phyloP scores from a whole-genome alignment of 306 rosid species.

The Trifolium pratense region DNA sequence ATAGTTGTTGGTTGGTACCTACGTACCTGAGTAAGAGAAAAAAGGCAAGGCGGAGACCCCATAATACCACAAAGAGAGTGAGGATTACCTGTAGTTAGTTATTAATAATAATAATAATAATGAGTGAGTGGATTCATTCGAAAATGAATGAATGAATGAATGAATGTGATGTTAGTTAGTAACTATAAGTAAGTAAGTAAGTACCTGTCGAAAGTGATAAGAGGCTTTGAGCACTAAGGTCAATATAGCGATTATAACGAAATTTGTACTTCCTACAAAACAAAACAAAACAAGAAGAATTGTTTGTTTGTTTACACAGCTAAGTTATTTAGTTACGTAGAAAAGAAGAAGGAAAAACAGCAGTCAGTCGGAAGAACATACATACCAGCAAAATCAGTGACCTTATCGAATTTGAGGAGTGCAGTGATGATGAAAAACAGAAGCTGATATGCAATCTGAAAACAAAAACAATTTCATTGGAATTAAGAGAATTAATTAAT shows the following conservation, averaged over 20 bases:
- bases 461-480: background rate
- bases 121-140: background rate
- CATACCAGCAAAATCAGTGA: constrained; percentile 97
- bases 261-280: constrained; percentile 84
- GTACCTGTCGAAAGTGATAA: constrained; percentile 91
- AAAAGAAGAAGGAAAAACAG: background rate
- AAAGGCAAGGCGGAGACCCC: constrained; percentile 87
- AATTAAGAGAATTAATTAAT: background rate
- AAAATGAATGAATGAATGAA: background rate
- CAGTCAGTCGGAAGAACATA: no score
- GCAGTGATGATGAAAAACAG: constrained; percentile 88
- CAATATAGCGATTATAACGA: constrained; percentile 75
- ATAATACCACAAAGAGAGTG: constrained; percentile 73
- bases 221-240: constrained; percentile 72
- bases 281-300: background rate
- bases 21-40: constrained; percentile 81
- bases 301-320: constrained; percentile 2
- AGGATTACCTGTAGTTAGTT: constrained; percentile 62
- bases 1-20: no score
- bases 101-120: no score
- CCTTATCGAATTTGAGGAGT: constrained; percentile 86
- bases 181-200: background rate
- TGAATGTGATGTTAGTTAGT: background rate
- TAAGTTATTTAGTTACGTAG: background rate
- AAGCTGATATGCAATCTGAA: constrained; percentile 77